phyloP scores from a whole-genome alignment of 208 protist species.

The Crithidia sp. region DNA sequence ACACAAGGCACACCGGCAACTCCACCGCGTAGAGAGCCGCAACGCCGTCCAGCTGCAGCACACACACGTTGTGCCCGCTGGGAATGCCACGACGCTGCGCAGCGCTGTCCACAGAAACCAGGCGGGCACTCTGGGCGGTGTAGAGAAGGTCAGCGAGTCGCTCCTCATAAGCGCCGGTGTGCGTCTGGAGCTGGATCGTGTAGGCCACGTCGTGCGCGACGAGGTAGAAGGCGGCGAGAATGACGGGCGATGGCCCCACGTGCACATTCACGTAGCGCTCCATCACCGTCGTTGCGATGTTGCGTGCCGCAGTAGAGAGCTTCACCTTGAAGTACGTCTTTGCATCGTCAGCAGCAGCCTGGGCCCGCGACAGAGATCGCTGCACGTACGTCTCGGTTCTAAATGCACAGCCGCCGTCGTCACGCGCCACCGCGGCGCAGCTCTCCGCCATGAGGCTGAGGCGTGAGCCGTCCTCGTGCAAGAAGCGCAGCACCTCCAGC shows the following conservation, averaged over 20 bases:
- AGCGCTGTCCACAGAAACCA: conserved; percentile 15
- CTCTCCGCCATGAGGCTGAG: conserved; percentile 61
- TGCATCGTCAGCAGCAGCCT: conserved; percentile 26
- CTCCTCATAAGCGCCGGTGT: conserved; percentile 41
- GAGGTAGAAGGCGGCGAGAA: conserved; percentile 53
- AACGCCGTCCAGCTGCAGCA: not conserved
- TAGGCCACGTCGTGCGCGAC: conserved; percentile 45
- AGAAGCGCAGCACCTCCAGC: conserved; percentile 43
- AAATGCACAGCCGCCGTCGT: conserved; percentile 6
- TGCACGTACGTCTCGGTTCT: conserved; percentile 50
- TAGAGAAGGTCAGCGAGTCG: conserved; percentile 53
- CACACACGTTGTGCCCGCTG: conserved; percentile 6
- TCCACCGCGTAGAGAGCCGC: conserved; percentile 12
- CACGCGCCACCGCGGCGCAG: conserved; percentile 14
- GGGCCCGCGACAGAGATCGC: conserved; percentile 36
- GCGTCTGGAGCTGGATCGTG: conserved; percentile 60
- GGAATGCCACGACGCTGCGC: not conserved
- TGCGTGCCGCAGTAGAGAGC: conserved; percentile 40
- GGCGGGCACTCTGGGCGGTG: conserved; percentile 51
- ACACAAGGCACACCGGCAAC: conserved; percentile 9
- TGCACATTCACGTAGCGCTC: conserved; percentile 50
- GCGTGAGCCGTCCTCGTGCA: conserved; percentile 62
- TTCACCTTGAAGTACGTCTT: conserved; percentile 67
- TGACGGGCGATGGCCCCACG: conserved; percentile 51
- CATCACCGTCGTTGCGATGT: conserved; percentile 68